Conservation (phyloP, 208 protist species). For the Eutreptiella sp. region DNA sequence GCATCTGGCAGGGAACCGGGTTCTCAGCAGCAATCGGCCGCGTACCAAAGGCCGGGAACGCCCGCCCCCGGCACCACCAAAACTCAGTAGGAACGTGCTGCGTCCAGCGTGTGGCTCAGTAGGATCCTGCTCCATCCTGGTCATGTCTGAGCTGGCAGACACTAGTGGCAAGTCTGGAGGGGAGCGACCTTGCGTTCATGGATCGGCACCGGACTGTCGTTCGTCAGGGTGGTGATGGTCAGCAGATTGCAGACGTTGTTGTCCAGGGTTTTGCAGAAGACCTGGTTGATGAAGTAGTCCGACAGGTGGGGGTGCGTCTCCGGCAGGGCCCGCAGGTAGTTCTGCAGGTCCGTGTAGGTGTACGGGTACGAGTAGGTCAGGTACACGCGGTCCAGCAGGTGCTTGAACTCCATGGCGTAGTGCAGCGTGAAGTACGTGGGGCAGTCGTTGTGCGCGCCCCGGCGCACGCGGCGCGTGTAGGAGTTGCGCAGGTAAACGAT, state of each 20-base stretch:
- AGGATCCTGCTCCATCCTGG: no score
- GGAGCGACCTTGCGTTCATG: no score
- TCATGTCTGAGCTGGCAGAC: no score
- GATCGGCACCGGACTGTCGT: constrained; percentile 3
- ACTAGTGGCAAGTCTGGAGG: no score
- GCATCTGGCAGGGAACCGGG: no score
- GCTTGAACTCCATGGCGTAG: constrained; percentile 73
- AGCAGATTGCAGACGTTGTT: constrained; percentile 77
- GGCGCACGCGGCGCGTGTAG: constrained; percentile 25
- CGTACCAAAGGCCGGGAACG: no score
- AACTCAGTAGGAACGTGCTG: no score
- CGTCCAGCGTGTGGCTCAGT: no score
- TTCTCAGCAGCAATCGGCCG: no score
- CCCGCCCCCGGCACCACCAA: no score
- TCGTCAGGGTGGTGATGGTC: constrained; percentile 66
- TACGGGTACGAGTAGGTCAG: constrained; percentile 92
- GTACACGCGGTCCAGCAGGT: constrained; percentile 67
- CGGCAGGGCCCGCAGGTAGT: constrained; percentile 35
- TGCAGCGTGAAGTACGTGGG: constrained; percentile 78
- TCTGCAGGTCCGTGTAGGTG: constrained; percentile 65
- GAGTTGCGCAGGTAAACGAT: constrained; percentile 50
- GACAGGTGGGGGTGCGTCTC: neutral
- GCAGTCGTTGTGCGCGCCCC: neutral
- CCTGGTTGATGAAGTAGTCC: constrained; percentile 28
- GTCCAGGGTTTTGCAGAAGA: constrained; percentile 69